Base-by-base conservation (phyloP, 148 eudicot genomes). In the Cornus controversa region DNA sequence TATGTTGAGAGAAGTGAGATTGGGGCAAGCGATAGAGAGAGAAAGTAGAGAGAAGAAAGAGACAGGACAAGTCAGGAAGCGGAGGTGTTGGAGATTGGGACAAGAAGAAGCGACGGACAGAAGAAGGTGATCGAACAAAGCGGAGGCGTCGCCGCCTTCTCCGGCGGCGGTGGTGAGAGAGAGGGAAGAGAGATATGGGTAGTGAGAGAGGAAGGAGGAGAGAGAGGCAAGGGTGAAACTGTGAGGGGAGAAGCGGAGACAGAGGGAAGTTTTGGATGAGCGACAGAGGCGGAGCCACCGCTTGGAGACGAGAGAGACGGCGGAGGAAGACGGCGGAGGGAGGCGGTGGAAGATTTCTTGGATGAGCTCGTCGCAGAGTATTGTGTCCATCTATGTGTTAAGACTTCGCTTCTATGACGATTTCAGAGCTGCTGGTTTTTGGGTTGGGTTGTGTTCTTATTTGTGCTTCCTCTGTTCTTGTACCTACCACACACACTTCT, bases 201-300 rank as follows among this genome's bases (percentile, higher is more conserved):
- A 77, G 53, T 76, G 67, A 13, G 80, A 77, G 76, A 86, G 86
- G 72, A 84, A 86, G 45, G 89, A 65, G 82, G 75, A 81, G 72
- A 80, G 84, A 31, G 79, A 74, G 27, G 72, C 6, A 4, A 73
- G 42, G 37, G 85, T n/a, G 66, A 72, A 28, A 73, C 54, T 16
- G 82, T 75, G 70, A 29, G 74, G 76, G 72, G 81, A 58, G 36
- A 84, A 58, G 71, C 8, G 64, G 74, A 90, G 89, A 47, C 88
- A 81, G 76, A 90, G 89, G 65, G 84, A 25, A 79, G 89, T 53
- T 54, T 58, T 76, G 70, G 91, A 88, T 50, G 82, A 84, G 79
- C 91, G 96, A 73, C 57, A 79, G 79, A 91, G 89, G 69, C 84
- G 91, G 84, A 84, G 89, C 93, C 93, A 91, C 26, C 93, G 89